These are phyloP conservation scores for Yamadazyma sp. DNA, from an alignment of 805 yeast genomes.

Conservation along the genomic window DNA sequence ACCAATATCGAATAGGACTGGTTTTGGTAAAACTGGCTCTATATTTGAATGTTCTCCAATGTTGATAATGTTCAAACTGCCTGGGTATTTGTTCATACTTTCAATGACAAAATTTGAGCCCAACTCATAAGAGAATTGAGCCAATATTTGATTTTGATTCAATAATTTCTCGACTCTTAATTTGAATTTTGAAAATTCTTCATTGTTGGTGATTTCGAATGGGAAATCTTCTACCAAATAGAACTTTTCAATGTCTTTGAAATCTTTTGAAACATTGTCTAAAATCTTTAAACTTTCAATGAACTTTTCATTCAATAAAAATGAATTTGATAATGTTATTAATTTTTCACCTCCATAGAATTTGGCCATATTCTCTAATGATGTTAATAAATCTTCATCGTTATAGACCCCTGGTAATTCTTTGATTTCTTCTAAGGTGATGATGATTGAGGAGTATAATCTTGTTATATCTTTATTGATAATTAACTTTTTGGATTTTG, in stretches of 20 bases:
- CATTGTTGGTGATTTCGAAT: slow-evolving; percentile 38
- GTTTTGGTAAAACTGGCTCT: slow-evolving; percentile 71
- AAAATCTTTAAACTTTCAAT: slow-evolving; percentile 48
- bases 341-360: slow-evolving; percentile 48
- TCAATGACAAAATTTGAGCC: slow-evolving; percentile 32
- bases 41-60: slow-evolving; percentile 27
- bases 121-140: slow-evolving; percentile 41
- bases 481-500: slow-evolving; percentile 22
- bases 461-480: slow-evolving; percentile 43
- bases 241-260: slow-evolving; percentile 15
- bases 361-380: slow-evolving; percentile 48
- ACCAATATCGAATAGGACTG: slow-evolving; percentile 89
- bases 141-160: slow-evolving; percentile 39
- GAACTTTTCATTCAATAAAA: slow-evolving; percentile 36
- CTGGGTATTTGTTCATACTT: slow-evolving; percentile 40
- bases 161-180: slow-evolving; percentile 15
- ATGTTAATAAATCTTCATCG: slow-evolving; percentile 63
- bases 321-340: slow-evolving; percentile 44
- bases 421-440: slow-evolving; percentile 55
- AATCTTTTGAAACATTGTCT: slow-evolving; percentile 19
- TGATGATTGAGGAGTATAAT: slow-evolving; percentile 48
- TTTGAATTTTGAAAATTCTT: slow-evolving; percentile 24
- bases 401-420: slow-evolving; percentile 92
- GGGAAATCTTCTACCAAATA: slow-evolving; percentile 39
- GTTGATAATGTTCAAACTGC: slow-evolving; percentile 19